Evolutionary conservation across 768 basidiomycete genomes (phyloP), one percentile per base, ranked within the genome.

Genomic region (Gymnopilus junonius): DNA sequence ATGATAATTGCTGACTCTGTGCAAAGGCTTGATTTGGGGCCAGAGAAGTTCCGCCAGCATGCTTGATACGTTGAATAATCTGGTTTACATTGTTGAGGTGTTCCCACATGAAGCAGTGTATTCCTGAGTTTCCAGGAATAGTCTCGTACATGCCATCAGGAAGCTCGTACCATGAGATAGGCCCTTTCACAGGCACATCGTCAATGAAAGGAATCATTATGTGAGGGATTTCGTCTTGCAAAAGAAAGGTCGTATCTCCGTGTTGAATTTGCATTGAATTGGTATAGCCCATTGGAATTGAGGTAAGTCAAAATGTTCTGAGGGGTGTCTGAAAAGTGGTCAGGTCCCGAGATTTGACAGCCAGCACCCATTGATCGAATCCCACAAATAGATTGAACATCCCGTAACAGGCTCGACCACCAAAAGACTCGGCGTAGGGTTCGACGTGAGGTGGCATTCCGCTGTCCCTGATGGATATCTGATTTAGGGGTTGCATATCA

Each of bases 201-300:
- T 71, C 68, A 7, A 71, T 63, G 29, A 63, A 71, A 17, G 79
- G 82, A 1, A 84, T 82, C 2, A 65, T 63, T 3, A 72, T 20
- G 27, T 53, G 35, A 2, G 60, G 59, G 0, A 61, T 64, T 35
- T 58, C 59, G 5, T 62, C 55, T 32, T 62, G 61, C 1, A 62
- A 20, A 8, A 62, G 34, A 23, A 62, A 62, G n/a, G 61, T 51
- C 1, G 29, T 51, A 17, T 62, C 55, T 1, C 55, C 55, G 27
- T 62, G 61, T 3, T 50, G 39, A 12, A 62, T 57, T 31, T 73
- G 73, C 0, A 74, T 68, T 0, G 75, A 71, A 29, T 81, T 79
- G 0, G 79, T 77, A 58, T 70, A 75, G 0, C 80, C 81, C 75
- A 77, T 78, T 0, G 77, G 77, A 0, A 80, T n/a, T n/a, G n/a